phyloP scores from a whole-genome alignment of 2,329 filamentous ascomycete species.

The Ophioceras dolichostomum region DNA sequence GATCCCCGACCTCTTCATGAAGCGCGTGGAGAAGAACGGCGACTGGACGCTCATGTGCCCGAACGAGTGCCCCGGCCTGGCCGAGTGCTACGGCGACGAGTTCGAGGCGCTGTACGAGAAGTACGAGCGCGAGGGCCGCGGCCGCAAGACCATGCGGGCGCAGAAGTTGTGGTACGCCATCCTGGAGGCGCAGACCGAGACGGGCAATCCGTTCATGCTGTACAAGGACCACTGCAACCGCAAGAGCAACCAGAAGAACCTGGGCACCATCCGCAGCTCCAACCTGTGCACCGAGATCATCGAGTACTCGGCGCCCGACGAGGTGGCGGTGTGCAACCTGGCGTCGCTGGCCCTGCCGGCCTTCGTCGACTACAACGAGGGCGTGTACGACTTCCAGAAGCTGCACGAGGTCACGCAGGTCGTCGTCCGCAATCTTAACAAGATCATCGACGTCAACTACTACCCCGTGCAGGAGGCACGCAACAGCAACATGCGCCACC shows the following conservation, averaged over 20 bases:
- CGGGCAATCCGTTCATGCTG: slow-evolving; percentile 97
- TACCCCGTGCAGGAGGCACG: slow-evolving; percentile 92
- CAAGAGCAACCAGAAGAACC: slow-evolving; percentile 99
- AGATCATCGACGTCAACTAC: slow-evolving; percentile 96
- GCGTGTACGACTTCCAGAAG: slow-evolving; percentile 90
- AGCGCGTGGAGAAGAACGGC: slow-evolving; percentile 92
- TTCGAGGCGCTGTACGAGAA: slow-evolving; percentile 90
- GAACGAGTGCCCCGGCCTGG: slow-evolving; percentile 87
- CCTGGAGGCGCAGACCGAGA: slow-evolving; percentile 96
- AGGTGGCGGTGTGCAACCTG: slow-evolving; percentile 97
- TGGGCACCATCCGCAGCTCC: slow-evolving; percentile 95
- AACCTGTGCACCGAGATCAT: slow-evolving; percentile 98
- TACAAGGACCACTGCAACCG: slow-evolving; percentile 97
- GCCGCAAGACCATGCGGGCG: slow-evolving; percentile 84
- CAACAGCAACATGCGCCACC: slow-evolving; percentile 95
- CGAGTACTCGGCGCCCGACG: slow-evolving; percentile 93
- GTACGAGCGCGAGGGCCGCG: slow-evolving; percentile 80
- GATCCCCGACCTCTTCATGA: slow-evolving; percentile 99
- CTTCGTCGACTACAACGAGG: slow-evolving; percentile 76
- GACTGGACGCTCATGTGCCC: slow-evolving; percentile 99
- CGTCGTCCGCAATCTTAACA: slow-evolving; percentile 91
- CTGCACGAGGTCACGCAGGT: slow-evolving; percentile 90
- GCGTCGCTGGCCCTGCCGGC: slow-evolving; percentile 87
- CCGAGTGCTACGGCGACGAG: slow-evolving; percentile 94
- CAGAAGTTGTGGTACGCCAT: slow-evolving; percentile 99